Evolutionary conservation across 2,329 filamentous ascomycete species (phyloP), one percentile per base, ranked within the genome.

Genomic region (Calonectria pseudoturangicola): DNA sequence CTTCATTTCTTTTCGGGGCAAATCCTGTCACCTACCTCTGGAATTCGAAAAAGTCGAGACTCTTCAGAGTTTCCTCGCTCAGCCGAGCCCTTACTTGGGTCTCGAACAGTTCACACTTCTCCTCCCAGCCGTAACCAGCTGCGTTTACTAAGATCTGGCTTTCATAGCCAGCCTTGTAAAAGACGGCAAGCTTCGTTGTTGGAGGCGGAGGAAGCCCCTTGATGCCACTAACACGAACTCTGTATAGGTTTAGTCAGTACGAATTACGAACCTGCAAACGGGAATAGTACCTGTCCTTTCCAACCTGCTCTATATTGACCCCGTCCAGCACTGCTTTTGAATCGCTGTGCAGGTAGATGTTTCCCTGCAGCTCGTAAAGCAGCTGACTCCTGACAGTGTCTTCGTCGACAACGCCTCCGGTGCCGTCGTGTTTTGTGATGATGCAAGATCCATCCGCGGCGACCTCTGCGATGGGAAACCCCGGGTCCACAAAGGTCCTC

Each of bases 391-490:
- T 69, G 30, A 69, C 66, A 33, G 66, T 69, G 21, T 69, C 66
- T 18, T 63, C 45, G 27, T 69, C 18, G 4, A 69, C 66, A 1
- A 36, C 56, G 21, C 66, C 66, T 16, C 66, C 66, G 4, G 66
- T 69, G 30, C 66, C 47, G 2, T 54, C 27, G 16, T 69, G 66
- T 5, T 69, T 69, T 9, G 66, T 69, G 16, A 90, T 83, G 9
- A 88, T 81, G 48, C 85, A 87, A 1, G 81, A 82, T 0, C 88
- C 88, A 74, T 86, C 84, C 0, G 60, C 77, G 7, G 79, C 82
- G 15, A 90, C 82, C 62, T 90, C 88, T 0, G 85, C 88, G 72
- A 90, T 88, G 0, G 86, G 87, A 50, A 87, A 87, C 3, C 86
- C 84, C 41, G 87, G 83, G 66, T 87, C 58, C 10, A 78, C 10